A percentile compares a stretch with the other conserved stretches of the same genome.
Evolutionary conservation across 2,329 filamentous ascomycete species (phyloP).

Genomic region (Fusarium stilboides): DNA sequence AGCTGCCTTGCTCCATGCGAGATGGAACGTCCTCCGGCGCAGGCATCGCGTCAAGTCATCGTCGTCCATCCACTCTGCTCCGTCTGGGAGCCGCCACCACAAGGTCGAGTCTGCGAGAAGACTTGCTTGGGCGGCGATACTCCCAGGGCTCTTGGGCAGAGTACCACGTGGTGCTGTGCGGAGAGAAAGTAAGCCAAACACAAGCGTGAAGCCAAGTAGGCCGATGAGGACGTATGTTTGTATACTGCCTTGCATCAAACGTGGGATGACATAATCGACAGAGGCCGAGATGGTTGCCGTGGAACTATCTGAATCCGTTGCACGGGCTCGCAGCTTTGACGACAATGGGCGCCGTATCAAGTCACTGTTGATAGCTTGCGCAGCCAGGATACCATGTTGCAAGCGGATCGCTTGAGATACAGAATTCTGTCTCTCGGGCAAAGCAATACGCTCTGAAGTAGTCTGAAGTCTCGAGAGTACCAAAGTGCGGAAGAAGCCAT

Average conservation of each 20-base stretch:
- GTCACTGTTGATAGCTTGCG: constrained; percentile 46
- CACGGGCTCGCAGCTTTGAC: constrained; percentile 29
- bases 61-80: constrained; percentile 50
- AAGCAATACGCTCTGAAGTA: constrained; percentile 42
- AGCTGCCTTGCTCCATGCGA: constrained; percentile 44
- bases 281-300: constrained; percentile 33
- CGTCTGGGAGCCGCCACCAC: constrained; percentile 49
- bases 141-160: constrained; percentile 49
- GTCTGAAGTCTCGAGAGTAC: constrained; percentile 45
- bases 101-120: constrained; percentile 50
- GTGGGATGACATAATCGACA: constrained; percentile 42
- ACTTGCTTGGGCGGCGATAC: constrained; percentile 51
- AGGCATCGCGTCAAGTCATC: constrained; percentile 45
- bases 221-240: constrained; percentile 46
- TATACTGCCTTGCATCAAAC: constrained; percentile 41
- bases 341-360: constrained; percentile 28
- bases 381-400: constrained; percentile 49
- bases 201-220: constrained; percentile 41
- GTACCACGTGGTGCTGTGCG: constrained; percentile 43
- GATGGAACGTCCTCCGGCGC: constrained; percentile 48
- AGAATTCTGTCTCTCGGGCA: constrained; percentile 42
- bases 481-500: constrained; percentile 49
- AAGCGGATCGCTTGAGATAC: constrained; percentile 43
- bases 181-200: constrained; percentile 44
- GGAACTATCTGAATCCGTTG: constrained; percentile 7